Evolutionary conservation across 768 basidiomycete genomes (phyloP).

Genomic region (Zangia roseola): DNA sequence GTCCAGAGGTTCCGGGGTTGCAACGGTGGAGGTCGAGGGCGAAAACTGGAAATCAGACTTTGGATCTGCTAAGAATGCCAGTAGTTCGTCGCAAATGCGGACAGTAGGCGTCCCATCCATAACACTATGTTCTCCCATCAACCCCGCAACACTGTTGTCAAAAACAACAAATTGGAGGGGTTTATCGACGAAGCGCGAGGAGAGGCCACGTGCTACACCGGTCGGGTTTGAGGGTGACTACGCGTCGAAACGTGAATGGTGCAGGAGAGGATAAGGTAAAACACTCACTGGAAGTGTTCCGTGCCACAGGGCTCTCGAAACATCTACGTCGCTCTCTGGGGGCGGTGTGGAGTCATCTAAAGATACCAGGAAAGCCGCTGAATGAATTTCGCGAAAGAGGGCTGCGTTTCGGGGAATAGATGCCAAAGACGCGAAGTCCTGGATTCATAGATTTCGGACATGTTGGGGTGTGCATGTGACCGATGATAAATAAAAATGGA

Average conservation of each 20-base stretch:
- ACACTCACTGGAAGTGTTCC: conserved; percentile 55
- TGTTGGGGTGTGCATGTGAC: background rate
- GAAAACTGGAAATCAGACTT: conserved; percentile 62
- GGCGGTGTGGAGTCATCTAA: conserved; percentile 57
- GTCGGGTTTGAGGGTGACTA: conserved; percentile 26
- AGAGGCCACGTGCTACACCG: conserved; percentile 45
- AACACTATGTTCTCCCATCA: conserved; percentile 92
- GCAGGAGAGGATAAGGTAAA: conserved; percentile 24
- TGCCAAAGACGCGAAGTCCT: conserved; percentile 67
- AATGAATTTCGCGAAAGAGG: conserved; percentile 74
- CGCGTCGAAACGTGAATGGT: background rate
- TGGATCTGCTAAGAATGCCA: conserved; percentile 56
- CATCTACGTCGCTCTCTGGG: conserved; percentile 51
- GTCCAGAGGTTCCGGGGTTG: conserved; percentile 53
- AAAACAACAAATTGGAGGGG: conserved; percentile 85
- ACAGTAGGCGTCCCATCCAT: conserved; percentile 89
- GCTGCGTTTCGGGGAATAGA: conserved; percentile 58
- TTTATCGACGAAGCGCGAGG: conserved; percentile 88
- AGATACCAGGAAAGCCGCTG: conserved; percentile 81
- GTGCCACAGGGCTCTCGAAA: conserved; percentile 80
- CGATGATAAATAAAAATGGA: background rate
- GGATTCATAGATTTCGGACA: background rate
- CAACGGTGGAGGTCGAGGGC: conserved; percentile 9
- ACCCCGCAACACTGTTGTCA: conserved; percentile 75
- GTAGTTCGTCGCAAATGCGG: conserved; percentile 67